Evolutionary conservation across 345 rosid species (phyloP).

Genomic region (Brassica napus): DNA sequence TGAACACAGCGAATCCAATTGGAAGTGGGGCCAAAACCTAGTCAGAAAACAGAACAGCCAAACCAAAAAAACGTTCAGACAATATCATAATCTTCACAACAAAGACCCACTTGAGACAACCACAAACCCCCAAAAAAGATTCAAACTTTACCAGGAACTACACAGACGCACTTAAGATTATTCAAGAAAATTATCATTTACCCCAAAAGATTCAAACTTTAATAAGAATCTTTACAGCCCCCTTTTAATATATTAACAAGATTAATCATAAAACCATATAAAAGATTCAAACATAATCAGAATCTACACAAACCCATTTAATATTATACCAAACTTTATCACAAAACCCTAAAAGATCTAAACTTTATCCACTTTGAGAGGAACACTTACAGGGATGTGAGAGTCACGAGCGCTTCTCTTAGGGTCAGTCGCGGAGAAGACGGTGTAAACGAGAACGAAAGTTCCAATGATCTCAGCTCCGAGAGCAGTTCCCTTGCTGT

Average conservation of each 20-base stretch:
- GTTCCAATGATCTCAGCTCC: conserved; percentile 93
- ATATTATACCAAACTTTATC: neutral
- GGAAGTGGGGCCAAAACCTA: conserved; percentile 74
- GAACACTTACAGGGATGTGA: conserved; percentile 78
- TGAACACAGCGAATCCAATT: conserved; percentile 76
- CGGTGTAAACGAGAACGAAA: conserved; percentile 85
- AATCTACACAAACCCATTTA: neutral
- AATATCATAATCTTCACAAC: neutral
- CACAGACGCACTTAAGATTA: neutral
- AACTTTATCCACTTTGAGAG: neutral
- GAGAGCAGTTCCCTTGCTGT: conserved; percentile 59
- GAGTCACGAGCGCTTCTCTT: conserved; percentile 94
- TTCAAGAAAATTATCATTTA: neutral
- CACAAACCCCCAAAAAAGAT: neutral
- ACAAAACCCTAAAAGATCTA: neutral
- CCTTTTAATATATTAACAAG: neutral
- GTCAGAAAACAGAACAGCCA: neutral
- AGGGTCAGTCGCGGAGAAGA: conserved; percentile 97
- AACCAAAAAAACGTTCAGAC: neutral
- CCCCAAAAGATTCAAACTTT: neutral
- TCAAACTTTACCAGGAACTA: neutral
- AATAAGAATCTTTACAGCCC: neutral
- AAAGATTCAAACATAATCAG: neutral
- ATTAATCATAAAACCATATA: neutral
- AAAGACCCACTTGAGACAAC: neutral